These are phyloP conservation scores for Aspergillus cristatus DNA, from an alignment of 495 filamentous ascomycete species.

Conservation along the genomic window DNA sequence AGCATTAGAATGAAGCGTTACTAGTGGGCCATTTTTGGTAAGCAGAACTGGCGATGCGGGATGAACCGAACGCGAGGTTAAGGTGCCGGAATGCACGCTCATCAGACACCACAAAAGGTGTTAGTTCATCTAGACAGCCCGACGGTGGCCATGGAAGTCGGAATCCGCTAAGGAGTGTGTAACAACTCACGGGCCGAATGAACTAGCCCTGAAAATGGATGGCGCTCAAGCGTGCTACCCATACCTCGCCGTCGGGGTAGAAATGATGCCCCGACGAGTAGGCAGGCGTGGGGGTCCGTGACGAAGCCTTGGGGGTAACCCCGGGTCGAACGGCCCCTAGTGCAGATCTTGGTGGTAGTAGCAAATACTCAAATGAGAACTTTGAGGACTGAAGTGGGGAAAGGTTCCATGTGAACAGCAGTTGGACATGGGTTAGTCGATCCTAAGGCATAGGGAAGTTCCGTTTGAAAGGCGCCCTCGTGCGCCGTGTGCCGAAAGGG, in stretches of 20 bases:
- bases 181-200: constrained; percentile 57
- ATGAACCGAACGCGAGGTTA: constrained; percentile 64
- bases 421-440: constrained; percentile 62
- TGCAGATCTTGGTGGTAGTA: constrained; percentile 69
- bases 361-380: constrained; percentile 69
- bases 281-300: constrained; percentile 45
- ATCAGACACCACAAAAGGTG: constrained; percentile 61
- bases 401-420: too few relatives aligned
- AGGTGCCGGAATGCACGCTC: constrained; percentile 63
- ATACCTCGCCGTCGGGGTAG: constrained; percentile 51
- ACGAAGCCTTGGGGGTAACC: constrained; percentile 60
- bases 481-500: too few relatives aligned
- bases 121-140: constrained; percentile 56
- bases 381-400: constrained; percentile 66
- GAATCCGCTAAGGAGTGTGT: constrained; percentile 55
- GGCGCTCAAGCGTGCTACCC: constrained; percentile 57
- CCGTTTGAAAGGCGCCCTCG: too few relatives aligned
- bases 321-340: constrained; percentile 58
- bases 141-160: constrained; percentile 57
- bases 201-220: constrained; percentile 58
- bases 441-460: constrained; percentile 58
- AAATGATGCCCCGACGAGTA: too few relatives aligned
- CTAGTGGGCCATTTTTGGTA: constrained; percentile 64
- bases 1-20: constrained; percentile 57
- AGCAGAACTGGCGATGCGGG: too few relatives aligned